phyloP scores from a whole-genome alignment of 2,329 filamentous ascomycete species.

The Thelonectria discophora region DNA sequence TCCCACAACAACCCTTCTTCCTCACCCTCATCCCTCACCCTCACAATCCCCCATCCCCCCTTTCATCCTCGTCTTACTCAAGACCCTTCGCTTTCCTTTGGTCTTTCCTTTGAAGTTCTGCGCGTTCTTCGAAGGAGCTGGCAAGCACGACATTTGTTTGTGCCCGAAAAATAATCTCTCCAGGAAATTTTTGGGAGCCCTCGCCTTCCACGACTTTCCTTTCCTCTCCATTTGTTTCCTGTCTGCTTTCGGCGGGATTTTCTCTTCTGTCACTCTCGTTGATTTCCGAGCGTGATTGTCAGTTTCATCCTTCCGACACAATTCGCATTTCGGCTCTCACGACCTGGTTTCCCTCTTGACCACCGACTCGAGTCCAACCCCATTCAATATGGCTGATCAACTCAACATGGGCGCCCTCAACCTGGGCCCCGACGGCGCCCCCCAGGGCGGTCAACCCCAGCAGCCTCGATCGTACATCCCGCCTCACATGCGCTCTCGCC shows the following conservation, averaged over 20 bases:
- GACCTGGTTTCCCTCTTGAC: slow-evolving; percentile 32
- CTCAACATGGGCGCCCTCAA: slow-evolving; percentile 82
- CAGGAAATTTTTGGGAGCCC: slow-evolving; percentile 46
- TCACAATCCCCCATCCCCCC: slow-evolving; percentile 44
- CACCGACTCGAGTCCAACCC: slow-evolving; percentile 32
- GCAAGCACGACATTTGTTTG: slow-evolving; percentile 44
- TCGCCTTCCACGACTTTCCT: slow-evolving; percentile 48
- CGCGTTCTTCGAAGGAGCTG: slow-evolving; percentile 53
- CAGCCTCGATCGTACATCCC: slow-evolving; percentile 79
- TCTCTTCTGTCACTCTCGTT: slow-evolving; percentile 41
- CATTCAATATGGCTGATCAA: slow-evolving; percentile 78
- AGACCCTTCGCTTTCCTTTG: slow-evolving; percentile 51
- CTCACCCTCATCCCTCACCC: slow-evolving; percentile 43
- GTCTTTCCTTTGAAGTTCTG: slow-evolving; percentile 59
- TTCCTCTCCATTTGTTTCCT: slow-evolving; percentile 36
- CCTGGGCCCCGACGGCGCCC: slow-evolving; percentile 58
- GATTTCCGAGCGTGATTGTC: slow-evolving; percentile 43
- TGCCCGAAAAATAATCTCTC: slow-evolving; percentile 45
- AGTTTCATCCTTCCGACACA: slow-evolving; percentile 30
- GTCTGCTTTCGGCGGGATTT: slow-evolving; percentile 44
- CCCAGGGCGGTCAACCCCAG: slow-evolving; percentile 40
- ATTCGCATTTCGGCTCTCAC: slow-evolving; percentile 32
- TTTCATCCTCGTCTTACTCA: slow-evolving; percentile 44
- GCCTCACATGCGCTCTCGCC: slow-evolving; percentile 76
- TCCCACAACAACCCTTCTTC: slow-evolving; percentile 47